A percentile compares a stretch with the other conserved stretches of the same genome.
phyloP scores from a whole-genome alignment of 305 asterid species.

The Fraxinus dipetala region DNA sequence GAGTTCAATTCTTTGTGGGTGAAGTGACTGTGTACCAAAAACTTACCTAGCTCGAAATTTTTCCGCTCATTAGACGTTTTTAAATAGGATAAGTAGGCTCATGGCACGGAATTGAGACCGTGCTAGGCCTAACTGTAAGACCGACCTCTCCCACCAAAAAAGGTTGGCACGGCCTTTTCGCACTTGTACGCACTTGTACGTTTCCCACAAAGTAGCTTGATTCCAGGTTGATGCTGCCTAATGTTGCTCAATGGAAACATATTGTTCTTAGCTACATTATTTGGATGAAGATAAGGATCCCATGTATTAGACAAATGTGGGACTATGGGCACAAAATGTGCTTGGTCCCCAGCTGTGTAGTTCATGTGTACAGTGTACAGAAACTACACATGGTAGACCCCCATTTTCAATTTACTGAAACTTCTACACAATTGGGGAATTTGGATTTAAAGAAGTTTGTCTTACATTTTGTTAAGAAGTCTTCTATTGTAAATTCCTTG shows the following conservation, averaged over 20 bases:
- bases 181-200: not conserved
- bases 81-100: not conserved
- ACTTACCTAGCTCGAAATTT: not conserved
- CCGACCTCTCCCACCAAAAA: not conserved
- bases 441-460: not conserved
- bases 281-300: not conserved
- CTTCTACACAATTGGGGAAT: not conserved
- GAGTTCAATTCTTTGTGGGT: not conserved
- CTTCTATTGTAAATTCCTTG: not conserved
- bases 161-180: not conserved
- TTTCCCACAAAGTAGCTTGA: not conserved
- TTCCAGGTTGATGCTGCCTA: not conserved
- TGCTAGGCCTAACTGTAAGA: not conserved
- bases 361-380: not conserved
- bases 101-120: not conserved
- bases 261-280: not conserved
- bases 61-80: not conserved
- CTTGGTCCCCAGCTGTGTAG: slow-evolving; percentile 13
- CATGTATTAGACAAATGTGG: not conserved
- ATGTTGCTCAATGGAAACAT: not conserved
- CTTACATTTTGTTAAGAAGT: not conserved
- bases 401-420: not conserved
- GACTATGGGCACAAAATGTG: slow-evolving; percentile 16
- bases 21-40: not conserved
- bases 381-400: slow-evolving; percentile 28